These are phyloP conservation scores for Boletus coccyginus DNA, from an alignment of 768 basidiomycete genomes.

Conservation along the genomic window DNA sequence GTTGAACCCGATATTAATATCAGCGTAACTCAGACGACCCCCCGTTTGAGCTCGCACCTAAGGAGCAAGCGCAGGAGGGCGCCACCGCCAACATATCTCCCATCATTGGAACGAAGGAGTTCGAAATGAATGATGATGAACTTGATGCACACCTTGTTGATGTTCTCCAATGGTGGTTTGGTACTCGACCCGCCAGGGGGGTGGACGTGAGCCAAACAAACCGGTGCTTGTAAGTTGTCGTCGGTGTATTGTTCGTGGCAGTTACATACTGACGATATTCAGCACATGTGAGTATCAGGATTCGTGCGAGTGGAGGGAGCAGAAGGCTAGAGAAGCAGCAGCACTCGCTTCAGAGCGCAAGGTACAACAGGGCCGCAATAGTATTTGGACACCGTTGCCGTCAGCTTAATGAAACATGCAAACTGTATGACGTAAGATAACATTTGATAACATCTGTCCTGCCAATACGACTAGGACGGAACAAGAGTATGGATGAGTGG, in stretches of 20 bases:
- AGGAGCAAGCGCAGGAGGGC: neutral
- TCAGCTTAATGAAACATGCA: neutral
- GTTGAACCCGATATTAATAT: neutral
- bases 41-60: neutral
- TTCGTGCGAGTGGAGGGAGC: slow-evolving; percentile 77
- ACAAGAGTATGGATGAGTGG: slow-evolving; percentile 42
- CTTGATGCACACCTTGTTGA: slow-evolving; percentile 54
- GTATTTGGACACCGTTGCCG: neutral
- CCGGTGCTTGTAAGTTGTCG: slow-evolving; percentile 61
- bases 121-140: slow-evolving; percentile 49
- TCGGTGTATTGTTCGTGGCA: neutral
- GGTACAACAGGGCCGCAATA: neutral
- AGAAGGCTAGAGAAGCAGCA: slow-evolving; percentile 41
- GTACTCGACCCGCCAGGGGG: slow-evolving; percentile 63
- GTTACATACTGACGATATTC: neutral
- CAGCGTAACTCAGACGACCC: slow-evolving; percentile 1
- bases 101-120: slow-evolving; percentile 66
- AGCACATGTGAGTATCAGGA: slow-evolving; percentile 72
- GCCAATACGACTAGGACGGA: neutral
- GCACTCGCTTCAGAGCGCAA: neutral
- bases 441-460: neutral
- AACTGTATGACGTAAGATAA: slow-evolving; percentile 12
- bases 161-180: slow-evolving; percentile 75
- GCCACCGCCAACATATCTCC: slow-evolving; percentile 18
- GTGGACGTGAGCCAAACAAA: slow-evolving; percentile 57